Evolutionary conservation across 2,329 filamentous ascomycete species (phyloP), one percentile per base, ranked within the genome.

Genomic region (Paecilomyces fulvus): DNA sequence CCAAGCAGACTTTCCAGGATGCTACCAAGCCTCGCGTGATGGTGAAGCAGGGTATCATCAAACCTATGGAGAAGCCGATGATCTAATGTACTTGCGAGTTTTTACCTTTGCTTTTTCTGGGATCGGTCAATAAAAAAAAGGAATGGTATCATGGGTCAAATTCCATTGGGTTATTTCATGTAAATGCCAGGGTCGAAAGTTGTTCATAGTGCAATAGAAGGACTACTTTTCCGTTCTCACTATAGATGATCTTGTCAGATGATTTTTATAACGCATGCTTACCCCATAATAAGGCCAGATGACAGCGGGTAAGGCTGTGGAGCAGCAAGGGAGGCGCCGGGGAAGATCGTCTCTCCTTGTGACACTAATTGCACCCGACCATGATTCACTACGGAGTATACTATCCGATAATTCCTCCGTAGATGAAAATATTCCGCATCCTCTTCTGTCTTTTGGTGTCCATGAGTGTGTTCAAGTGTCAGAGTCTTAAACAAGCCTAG

Each of bases 1-100:
- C 92, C n/a, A 96, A 96, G 82, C 85, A 90, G 77, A 90, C 88
- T 12, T 94, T 94, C 81, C 92, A 97, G 78, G 84, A 88, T 64
- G 83, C 83, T 59, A 95, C 89, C 58, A 95, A 92, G 81, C 94
- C 94, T 57, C 84, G 90, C 65, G 83, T 97, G 62, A 79, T 97
- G 72, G 78, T 96, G 71, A 96, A 95, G 79, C 89, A 92, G 75
- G 94, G 94, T 51, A 81, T 95, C 63, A 91, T 99, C 73, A 82
- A 84, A 65, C 89, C 94, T 46, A 89, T 99, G 83, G 84, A 87
- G 57, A 92, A 88, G 76, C 92, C 92, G 17, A 68, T 82, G 63
- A 70, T 81, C 33, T 82, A 72, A 9, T 43, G 8, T 43, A 1
- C n/a, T 17, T n/a, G n/a, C 14, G 17, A 17, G 8, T 20, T 43